Conservation (phyloP, 805 yeast species). For the Sungouiozyma intestinalis region DNA sequence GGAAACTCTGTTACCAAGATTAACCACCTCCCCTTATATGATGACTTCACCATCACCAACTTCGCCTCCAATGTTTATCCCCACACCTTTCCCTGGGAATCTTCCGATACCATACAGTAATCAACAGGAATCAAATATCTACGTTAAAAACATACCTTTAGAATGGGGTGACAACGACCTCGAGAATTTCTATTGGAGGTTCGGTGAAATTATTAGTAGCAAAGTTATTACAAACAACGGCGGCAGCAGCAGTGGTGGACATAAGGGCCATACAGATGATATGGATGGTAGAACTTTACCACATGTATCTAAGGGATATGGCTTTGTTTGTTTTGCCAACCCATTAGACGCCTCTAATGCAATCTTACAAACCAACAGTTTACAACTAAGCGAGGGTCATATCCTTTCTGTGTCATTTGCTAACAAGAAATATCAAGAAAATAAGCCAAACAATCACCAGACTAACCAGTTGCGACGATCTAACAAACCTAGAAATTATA, state of each 20-base stretch:
- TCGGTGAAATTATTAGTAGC: slow-evolving; percentile 45
- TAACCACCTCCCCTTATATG: neutral
- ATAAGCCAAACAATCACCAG: too few relatives aligned
- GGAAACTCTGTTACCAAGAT: neutral
- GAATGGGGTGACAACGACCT: slow-evolving; percentile 46
- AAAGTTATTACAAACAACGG: slow-evolving; percentile 42
- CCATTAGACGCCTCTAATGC: slow-evolving; percentile 63
- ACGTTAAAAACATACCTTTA: slow-evolving; percentile 53
- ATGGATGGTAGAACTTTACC: neutral
- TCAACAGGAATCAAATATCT: slow-evolving; percentile 62
- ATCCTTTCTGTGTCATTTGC: slow-evolving; percentile 64
- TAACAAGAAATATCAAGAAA: slow-evolving; percentile 29
- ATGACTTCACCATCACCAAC: slow-evolving; percentile 1
- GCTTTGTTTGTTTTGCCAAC: slow-evolving; percentile 64
- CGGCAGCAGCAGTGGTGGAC: slow-evolving; percentile 9
- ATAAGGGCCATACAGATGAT: slow-evolving; percentile 2
- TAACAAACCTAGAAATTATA: too few relatives aligned
- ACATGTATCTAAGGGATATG: slow-evolving; percentile 55
- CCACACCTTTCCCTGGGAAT: slow-evolving; percentile 3
- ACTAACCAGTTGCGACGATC: too few relatives aligned
- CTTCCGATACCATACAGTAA: slow-evolving; percentile 31
- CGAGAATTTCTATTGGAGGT: slow-evolving; percentile 32
- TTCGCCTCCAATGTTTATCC: slow-evolving; percentile 6
- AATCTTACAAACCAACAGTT: slow-evolving; percentile 39
- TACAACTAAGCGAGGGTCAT: slow-evolving; percentile 38